These are phyloP conservation scores for Fraxinus xanthoxyloides DNA, from an alignment of 305 asterid genomes.

Conservation along the genomic window DNA sequence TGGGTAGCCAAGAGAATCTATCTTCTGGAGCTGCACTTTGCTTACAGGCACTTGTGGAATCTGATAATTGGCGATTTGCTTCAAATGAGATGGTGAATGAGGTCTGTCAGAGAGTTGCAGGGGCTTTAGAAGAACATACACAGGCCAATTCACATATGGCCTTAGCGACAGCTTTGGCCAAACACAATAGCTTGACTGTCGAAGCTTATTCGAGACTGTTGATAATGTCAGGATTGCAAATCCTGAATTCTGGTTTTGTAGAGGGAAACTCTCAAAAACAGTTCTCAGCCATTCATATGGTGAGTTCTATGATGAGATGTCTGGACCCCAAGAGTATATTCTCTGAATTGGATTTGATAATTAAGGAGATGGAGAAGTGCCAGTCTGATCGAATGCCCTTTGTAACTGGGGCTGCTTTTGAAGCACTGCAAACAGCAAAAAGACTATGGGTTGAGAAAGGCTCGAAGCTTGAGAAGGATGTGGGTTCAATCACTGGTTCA, in stretches of 20 bases:
- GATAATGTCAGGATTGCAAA: conserved; percentile 59
- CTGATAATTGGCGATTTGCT: conserved; percentile 90
- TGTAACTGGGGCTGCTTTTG: conserved; percentile 90
- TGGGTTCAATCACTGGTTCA: conserved; percentile 46
- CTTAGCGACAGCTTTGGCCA: conserved; percentile 75
- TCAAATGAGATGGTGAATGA: conserved; percentile 83
- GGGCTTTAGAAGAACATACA: conserved; percentile 73
- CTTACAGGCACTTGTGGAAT: conserved; percentile 77
- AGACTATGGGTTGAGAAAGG: conserved; percentile 51
- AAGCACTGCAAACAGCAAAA: conserved; percentile 71
- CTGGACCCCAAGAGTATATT: conserved; percentile 75
- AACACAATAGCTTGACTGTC: conserved; percentile 65
- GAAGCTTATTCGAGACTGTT: conserved; percentile 86
- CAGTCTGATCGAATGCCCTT: conserved; percentile 80
- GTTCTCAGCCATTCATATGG: conserved; percentile 85
- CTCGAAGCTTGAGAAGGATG: conserved; percentile 46
- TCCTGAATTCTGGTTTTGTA: conserved; percentile 50
- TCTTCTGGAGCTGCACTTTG: conserved; percentile 96
- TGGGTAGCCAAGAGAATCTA: conserved; percentile 68
- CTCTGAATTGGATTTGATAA: conserved; percentile 63
- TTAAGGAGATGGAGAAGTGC: conserved; percentile 81
- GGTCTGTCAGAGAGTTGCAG: conserved; percentile 92
- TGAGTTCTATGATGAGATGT: conserved; percentile 72
- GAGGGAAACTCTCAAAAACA: conserved; percentile 84
- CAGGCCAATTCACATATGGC: conserved; percentile 78